phyloP scores from a whole-genome alignment of 2,329 filamentous ascomycete genomes.

The Ambrosiella cleistominuta region DNA sequence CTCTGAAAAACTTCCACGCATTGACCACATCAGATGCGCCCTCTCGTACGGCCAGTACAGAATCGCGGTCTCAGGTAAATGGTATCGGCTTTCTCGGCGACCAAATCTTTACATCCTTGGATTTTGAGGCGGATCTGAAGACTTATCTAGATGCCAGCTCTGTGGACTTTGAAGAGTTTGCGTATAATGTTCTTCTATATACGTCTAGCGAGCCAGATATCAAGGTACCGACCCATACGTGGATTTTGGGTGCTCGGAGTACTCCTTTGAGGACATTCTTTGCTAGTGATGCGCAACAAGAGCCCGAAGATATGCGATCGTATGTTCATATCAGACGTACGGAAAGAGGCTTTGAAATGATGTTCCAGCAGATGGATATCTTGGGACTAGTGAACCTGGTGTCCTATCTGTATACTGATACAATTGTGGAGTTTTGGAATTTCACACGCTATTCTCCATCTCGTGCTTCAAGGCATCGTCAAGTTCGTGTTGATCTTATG shows the following conservation, averaged over 20 bases:
- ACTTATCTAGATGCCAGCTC: conserved; percentile 27
- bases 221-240: conserved; percentile 64
- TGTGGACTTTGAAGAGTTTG: conserved; percentile 24
- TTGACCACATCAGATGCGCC: conserved; percentile 16
- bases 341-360: background rate
- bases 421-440: conserved; percentile 72
- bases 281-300: background rate
- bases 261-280: background rate
- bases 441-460: conserved; percentile 48
- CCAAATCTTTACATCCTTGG: conserved; percentile 41
- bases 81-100: conserved; percentile 33
- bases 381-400: conserved; percentile 64
- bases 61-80: conserved; percentile 18
- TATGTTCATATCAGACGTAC: background rate
- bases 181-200: conserved; percentile 28
- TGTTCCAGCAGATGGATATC: conserved; percentile 52
- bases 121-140: conserved; percentile 46
- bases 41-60: background rate
- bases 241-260: conserved; percentile 57
- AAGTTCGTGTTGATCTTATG: conserved; percentile 74
- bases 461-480: conserved; percentile 56
- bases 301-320: background rate
- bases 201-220: conserved; percentile 49
- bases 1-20: conserved; percentile 43
- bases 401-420: conserved; percentile 66